Evolutionary conservation across 106 monocot genomes (phyloP).

Genomic region (Platanthera guangdongensis): DNA sequence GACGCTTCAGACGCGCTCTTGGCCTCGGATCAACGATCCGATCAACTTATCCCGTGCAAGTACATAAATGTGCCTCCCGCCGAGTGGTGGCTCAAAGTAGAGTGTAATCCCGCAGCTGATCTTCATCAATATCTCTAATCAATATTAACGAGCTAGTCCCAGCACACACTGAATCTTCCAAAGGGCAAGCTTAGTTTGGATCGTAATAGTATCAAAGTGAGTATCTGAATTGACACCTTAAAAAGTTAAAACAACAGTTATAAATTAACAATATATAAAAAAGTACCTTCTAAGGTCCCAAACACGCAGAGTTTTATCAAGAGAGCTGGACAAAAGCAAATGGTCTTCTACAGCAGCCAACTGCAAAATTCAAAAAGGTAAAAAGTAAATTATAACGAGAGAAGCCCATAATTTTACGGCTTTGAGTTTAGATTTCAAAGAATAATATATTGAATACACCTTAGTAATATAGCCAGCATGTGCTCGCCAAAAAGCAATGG

Average conservation of each 20-base stretch:
- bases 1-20: too few species aligned
- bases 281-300: slow-evolving; percentile 90
- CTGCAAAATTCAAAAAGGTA: slow-evolving; percentile 30
- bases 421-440: not conserved
- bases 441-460: slow-evolving; percentile 18
- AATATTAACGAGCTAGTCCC: not conserved
- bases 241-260: not conserved
- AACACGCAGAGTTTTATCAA: slow-evolving; percentile 83
- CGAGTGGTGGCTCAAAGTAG: too few species aligned
- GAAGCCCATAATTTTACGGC: not conserved
- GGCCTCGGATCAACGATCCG: too few species aligned
- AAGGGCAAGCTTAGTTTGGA: not conserved
- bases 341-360: slow-evolving; percentile 71
- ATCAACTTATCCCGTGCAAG: too few species aligned
- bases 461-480: slow-evolving; percentile 94
- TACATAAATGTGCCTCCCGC: too few species aligned
- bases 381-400: not conserved
- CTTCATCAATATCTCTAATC: not conserved
- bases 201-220: not conserved
- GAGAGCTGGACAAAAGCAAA: slow-evolving; percentile 89
- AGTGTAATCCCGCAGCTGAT: too few species aligned
- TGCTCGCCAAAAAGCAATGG: slow-evolving; percentile 75
- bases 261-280: not conserved
- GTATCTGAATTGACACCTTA: not conserved
- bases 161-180: not conserved